Evolutionary conservation across 176 grass and related monocot species (phyloP).

Genomic region (Phoenix roebelenii): DNA sequence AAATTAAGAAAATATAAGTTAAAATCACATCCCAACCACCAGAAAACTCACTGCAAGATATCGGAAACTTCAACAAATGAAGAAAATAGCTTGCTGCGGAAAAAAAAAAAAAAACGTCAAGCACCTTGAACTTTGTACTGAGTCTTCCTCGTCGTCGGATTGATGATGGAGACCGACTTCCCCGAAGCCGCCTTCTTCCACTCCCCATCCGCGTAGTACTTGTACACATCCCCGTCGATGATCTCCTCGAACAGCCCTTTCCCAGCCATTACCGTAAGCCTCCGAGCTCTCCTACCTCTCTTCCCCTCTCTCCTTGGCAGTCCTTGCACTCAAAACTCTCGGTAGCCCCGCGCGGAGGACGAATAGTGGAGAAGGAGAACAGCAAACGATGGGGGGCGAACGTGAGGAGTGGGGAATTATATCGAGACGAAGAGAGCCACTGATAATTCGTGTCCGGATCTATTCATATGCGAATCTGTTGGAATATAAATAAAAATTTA

Average conservation of each 20-base stretch:
- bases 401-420: not conserved
- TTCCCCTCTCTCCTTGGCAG: not conserved
- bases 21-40: no score
- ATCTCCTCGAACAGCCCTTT: slow-evolving; percentile 61
- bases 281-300: not conserved
- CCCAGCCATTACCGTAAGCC: slow-evolving; percentile 35
- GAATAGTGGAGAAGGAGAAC: not conserved
- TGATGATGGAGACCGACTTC: slow-evolving; percentile 87
- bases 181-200: slow-evolving; percentile 72
- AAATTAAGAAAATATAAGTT: no score
- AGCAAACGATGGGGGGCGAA: not conserved
- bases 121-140: slow-evolving; percentile 92
- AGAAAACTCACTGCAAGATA: no score
- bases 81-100: no score
- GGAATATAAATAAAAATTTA: no score
- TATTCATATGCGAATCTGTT: no score
- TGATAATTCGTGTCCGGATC: no score
- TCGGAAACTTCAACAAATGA: no score
- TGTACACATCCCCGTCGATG: slow-evolving; percentile 67
- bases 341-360: not conserved
- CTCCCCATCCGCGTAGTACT: slow-evolving; percentile 84
- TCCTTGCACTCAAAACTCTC: not conserved
- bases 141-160: slow-evolving; percentile 72
- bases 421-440: slow-evolving; percentile 11
- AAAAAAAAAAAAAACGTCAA: not conserved